Evolutionary conservation across 208 protist genomes (phyloP), one percentile per base, ranked within the genome.

Genomic region (Leishmania gerbilli): DNA sequence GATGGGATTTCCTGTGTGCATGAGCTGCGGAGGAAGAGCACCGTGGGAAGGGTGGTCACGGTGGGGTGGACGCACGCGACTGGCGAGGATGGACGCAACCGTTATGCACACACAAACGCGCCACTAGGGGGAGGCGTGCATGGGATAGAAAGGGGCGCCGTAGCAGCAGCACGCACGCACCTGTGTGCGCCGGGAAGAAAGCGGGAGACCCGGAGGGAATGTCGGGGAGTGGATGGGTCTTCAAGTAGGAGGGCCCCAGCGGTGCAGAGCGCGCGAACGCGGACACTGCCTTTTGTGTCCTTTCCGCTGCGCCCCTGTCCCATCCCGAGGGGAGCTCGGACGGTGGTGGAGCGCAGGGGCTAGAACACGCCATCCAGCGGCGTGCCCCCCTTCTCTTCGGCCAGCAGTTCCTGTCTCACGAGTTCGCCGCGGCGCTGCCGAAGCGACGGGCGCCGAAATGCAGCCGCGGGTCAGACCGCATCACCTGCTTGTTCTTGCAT

Each of bases 361-460:
- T 67, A 40, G 53, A 19, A 71, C 49, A 86, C 45, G 8, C 2
- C 45, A 17, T 74, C 24, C 68, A 45, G 68, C 45, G 9, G 27
- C 68, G 42, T 49, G 24, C 40, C 37, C 21, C 21, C 27, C 21
- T 74, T n/a, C 42, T 5, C 34, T 19, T 13, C 21, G 68, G 9
- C 21, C 24, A n/a, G 68, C n/a, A 40, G 55, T 55, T n/a, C 45
- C 45, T 34, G 27, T 37, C 19, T 76, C 53, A 76, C 72, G 51
- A 64, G 34, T 42, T 56, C 34, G 51, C 31, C 47, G 47, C 7
- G 49, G 17, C 51, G 24, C 60, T 40, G 69, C 82, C 86, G 56
- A 86, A 80, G 76, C 86, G 87, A 24, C 93, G 74, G 27, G 92
- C 82, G 34, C 93, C 91, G 77, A 88, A 93, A 8, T 90, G 64